Evolutionary conservation across 2,329 filamentous ascomycete species (phyloP), one percentile per base, ranked within the genome.

Genomic region (Daldinia sp.): DNA sequence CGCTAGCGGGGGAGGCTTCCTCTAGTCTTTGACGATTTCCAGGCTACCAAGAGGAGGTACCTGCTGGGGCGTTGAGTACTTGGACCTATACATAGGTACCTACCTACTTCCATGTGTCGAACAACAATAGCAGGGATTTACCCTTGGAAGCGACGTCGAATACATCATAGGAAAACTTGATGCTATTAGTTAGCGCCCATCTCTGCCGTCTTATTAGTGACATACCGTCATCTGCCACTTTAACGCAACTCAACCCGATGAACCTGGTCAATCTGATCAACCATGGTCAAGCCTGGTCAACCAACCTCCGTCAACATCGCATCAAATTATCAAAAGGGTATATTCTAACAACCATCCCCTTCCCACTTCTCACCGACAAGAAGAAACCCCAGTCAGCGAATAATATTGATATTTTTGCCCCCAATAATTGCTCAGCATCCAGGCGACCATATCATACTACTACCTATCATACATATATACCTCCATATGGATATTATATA

Each of bases 111-210:
- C 32, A 50, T 45, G 39, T 63, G 10, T 59, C 32, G 7, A 29
- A 9, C n/a, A 27, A 3, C 19, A 25, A n/a, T 2, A 35, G 25
- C 63, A 66, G 56, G 63, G 63, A 43, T 57, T 43, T 27, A 9
- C 34, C 51, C 43, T 63, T 41, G 37, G 43, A 64, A 55, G 29
- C 11, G n/a, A n/a, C n/a, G n/a, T n/a, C n/a, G n/a, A 64, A 61
- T 68, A 70, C 71, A 73, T 73, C 71, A 73, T 73, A 70, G 67
- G 66, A 64, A 65, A 59, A n/a, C n/a, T 64, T 71, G 68, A 69
- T 68, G 57, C 61, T 62, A 58, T n/a, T 49, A 56, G 53, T 37
- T 57, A 54, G 51, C 58, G 63, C 57, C 61, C 59, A 63, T 67
- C 63, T 54, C 65, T 61, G 58, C 51, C 53, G 29, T 51, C 39